Percentiles rank a stretch among this genome's conserved stretches.
Evolutionary conservation across 106 monocot species (phyloP).

Genomic region (Dactylorhiza incarnata): DNA sequence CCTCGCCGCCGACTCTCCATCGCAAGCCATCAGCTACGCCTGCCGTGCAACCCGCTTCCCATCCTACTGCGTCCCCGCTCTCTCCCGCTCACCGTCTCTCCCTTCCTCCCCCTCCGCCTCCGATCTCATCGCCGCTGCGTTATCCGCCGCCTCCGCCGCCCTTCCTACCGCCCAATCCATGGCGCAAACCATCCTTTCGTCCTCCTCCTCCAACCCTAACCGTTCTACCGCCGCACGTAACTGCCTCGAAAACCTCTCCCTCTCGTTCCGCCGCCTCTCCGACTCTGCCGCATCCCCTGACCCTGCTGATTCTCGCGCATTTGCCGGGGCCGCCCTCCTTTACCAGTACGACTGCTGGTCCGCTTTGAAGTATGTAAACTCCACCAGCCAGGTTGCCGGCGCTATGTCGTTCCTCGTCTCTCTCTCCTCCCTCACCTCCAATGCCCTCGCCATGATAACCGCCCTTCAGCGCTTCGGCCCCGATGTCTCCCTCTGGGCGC

Average conservation of each 20-base stretch:
- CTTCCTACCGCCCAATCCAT: conserved; percentile 27
- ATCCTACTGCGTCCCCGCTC: conserved; percentile 19
- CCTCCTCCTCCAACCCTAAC: conserved; percentile 33
- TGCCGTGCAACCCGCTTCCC: conserved; percentile 37
- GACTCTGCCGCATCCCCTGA: not conserved
- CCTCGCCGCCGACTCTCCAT: not conserved
- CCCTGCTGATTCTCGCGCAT: conserved; percentile 11
- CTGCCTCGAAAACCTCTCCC: conserved; percentile 39
- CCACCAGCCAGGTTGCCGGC: conserved; percentile 31
- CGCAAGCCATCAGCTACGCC: conserved; percentile 11
- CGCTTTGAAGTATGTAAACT: conserved; percentile 64
- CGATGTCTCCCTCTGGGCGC: conserved; percentile 30
- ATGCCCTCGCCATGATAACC: conserved; percentile 42
- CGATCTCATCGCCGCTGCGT: conserved; percentile 15
- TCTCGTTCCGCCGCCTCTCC: conserved; percentile 24
- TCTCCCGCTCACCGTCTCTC: conserved; percentile 18
- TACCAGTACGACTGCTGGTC: conserved; percentile 91
- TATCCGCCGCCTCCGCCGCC: conserved; percentile 18
- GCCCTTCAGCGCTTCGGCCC: conserved; percentile 38
- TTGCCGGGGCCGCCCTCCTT: conserved; percentile 46
- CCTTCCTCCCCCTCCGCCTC: conserved; percentile 20
- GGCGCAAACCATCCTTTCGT: conserved; percentile 33
- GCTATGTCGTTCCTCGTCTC: conserved; percentile 36
- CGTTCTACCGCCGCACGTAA: conserved; percentile 39
- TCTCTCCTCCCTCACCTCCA: conserved; percentile 26